Percentiles rank a stretch among this genome's conserved stretches.
These are phyloP conservation scores for Anthostomella pinea DNA, from an alignment of 2,329 filamentous ascomycete species.

Conservation along the genomic window DNA sequence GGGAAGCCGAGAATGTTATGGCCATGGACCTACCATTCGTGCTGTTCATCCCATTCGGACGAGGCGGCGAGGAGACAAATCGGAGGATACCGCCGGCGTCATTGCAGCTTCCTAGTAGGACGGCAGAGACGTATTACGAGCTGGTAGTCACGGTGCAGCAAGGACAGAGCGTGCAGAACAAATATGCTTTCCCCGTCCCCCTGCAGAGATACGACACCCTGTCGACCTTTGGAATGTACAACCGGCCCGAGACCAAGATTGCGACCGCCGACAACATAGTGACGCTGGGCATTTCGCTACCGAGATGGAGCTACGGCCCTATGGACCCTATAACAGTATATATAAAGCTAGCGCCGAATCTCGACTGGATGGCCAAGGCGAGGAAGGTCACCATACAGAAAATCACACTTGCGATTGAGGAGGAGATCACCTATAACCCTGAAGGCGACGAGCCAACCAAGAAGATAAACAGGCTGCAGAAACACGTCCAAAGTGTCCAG, in stretches of 20 bases:
- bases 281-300: constrained; percentile 85
- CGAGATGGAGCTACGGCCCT: constrained; percentile 94
- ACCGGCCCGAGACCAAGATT: constrained; percentile 85
- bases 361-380: constrained; percentile 86
- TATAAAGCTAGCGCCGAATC: constrained; percentile 89
- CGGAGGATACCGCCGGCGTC: constrained; percentile 89
- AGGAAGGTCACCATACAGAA: constrained; percentile 90
- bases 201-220: constrained; percentile 93
- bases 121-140: constrained; percentile 97
- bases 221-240: constrained; percentile 99
- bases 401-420: constrained; percentile 90
- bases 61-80: constrained; percentile 85
- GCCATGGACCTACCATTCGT: constrained; percentile 98
- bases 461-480: constrained; percentile 83
- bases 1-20: constrained; percentile 83
- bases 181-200: constrained; percentile 87
- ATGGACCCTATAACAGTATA: constrained; percentile 94
- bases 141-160: constrained; percentile 95
- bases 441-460: constrained; percentile 93
- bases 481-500: constrained; percentile 77
- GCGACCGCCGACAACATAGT: constrained; percentile 86
- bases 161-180: constrained; percentile 80
- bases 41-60: constrained; percentile 92
- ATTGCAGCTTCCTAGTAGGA: constrained; percentile 83
- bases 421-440: constrained; percentile 98